Evolutionary conservation across 2,329 filamentous ascomycete species (phyloP).

Genomic region (Colletotrichum shisoi): DNA sequence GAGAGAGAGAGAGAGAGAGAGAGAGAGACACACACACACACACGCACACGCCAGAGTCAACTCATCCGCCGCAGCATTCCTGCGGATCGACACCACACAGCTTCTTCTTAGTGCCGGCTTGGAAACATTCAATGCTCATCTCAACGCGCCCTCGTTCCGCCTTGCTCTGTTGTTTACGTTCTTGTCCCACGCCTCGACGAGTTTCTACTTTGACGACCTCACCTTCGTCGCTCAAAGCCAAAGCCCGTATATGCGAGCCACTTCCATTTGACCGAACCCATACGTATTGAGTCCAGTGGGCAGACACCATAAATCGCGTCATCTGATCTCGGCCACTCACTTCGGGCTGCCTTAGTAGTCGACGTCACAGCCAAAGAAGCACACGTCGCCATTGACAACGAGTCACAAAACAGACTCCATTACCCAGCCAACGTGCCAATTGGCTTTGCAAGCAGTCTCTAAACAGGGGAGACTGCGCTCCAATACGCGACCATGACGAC

Average conservation of each 20-base stretch:
- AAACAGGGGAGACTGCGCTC: conserved; percentile 28
- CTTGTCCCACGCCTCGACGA: conserved; percentile 24
- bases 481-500: conserved; percentile 26
- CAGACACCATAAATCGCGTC: not conserved
- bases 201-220: conserved; percentile 22
- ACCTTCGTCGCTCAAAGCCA: conserved; percentile 16
- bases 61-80: conserved; percentile 30
- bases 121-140: conserved; percentile 40
- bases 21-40: no score
- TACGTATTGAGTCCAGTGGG: conserved; percentile 8
- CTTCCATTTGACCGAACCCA: conserved; percentile 19
- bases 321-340: conserved; percentile 12
- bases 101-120: conserved; percentile 13
- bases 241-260: conserved; percentile 11
- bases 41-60: conserved; percentile 13
- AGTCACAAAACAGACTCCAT: not conserved
- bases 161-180: conserved; percentile 35
- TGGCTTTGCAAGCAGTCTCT: conserved; percentile 32
- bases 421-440: conserved; percentile 9
- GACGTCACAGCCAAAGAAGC: not conserved
- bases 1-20: no score
- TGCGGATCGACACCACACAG: conserved; percentile 14
- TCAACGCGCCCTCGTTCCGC: conserved; percentile 37
- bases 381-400: not conserved
- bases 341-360: not conserved